Percentiles rank a stretch among this genome's conserved stretches.
Conservation (phyloP, 208 protist species). For the Sergeia podlipaevii region DNA sequence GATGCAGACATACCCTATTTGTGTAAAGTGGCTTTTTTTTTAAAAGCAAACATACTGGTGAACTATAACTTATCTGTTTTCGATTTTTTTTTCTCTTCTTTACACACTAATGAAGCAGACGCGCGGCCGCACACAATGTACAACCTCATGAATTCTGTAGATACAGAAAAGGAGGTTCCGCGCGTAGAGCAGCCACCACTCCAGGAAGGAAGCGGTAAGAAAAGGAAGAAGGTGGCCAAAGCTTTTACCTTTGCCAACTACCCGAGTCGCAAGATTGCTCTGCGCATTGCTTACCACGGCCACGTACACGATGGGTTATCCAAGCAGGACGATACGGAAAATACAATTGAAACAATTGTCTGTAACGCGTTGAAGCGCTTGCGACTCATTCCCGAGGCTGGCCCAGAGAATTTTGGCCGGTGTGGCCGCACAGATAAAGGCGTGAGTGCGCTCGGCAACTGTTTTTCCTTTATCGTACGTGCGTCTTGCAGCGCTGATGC, state of each 20-base stretch:
- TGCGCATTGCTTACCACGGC: constrained; percentile 88
- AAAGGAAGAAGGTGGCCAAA: constrained; percentile 35
- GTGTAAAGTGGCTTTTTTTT: no score
- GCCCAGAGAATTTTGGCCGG: constrained; percentile 61
- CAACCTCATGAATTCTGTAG: no score
- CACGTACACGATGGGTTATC: constrained; percentile 77
- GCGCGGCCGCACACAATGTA: neutral
- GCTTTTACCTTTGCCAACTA: constrained; percentile 64
- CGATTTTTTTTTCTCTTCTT: neutral
- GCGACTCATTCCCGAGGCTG: constrained; percentile 52
- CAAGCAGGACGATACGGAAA: constrained; percentile 79
- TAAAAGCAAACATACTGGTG: no score
- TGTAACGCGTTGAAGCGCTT: constrained; percentile 42
- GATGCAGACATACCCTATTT: no score
- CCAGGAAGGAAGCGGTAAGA: constrained; percentile 16
- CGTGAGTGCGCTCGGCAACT: constrained; percentile 85
- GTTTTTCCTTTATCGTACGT: constrained; percentile 58
- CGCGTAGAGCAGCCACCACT: no score
- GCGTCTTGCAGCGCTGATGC: constrained; percentile 41
- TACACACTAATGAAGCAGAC: neutral
- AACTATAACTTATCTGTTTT: neutral
- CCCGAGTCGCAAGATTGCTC: constrained; percentile 68
- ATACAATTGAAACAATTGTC: constrained; percentile 77
- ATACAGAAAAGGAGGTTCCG: no score
- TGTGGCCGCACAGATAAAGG: constrained; percentile 89